These are phyloP conservation scores for Amanita thiersii DNA, from an alignment of 768 basidiomycete species.

Conservation along the genomic window DNA sequence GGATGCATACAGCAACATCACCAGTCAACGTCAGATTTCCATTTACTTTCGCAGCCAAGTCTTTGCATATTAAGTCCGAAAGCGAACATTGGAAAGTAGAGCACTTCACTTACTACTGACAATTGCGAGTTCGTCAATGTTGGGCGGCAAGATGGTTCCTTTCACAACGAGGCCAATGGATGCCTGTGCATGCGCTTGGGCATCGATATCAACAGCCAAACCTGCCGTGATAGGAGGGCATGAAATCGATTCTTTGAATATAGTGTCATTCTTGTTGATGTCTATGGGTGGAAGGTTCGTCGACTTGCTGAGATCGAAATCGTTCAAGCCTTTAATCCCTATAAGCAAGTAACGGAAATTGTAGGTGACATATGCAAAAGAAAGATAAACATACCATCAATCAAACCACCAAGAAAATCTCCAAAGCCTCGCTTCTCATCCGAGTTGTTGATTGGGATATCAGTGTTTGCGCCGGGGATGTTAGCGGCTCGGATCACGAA, in stretches of 20 bases:
- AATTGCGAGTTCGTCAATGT: constrained; percentile 25
- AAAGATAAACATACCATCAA: constrained; percentile 16
- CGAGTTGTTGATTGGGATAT: constrained; percentile 13
- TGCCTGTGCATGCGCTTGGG: constrained; percentile 24
- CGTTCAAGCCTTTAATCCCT: constrained; percentile 19
- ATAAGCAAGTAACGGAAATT: not conserved
- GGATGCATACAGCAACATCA: constrained; percentile 22
- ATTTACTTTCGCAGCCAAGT: constrained; percentile 27
- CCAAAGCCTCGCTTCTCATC: constrained; percentile 17
- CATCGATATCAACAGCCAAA: constrained; percentile 21
- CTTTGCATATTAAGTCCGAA: constrained; percentile 15
- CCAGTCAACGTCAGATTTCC: constrained; percentile 30
- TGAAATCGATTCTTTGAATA: constrained; percentile 20
- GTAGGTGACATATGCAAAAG: not conserved
- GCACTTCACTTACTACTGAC: constrained; percentile 21
- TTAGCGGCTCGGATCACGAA: constrained; percentile 17
- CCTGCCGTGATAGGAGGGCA: constrained; percentile 19
- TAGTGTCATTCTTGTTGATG: constrained; percentile 21
- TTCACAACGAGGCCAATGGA: constrained; percentile 30
- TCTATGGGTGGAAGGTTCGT: constrained; percentile 11
- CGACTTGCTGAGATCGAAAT: constrained; percentile 23
- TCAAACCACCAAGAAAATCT: constrained; percentile 20
- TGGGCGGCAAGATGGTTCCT: constrained; percentile 39
- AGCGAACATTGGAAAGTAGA: constrained; percentile 2
- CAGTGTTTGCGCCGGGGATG: constrained; percentile 14